Percentiles rank a stretch among this genome's conserved stretches.
Conservation (phyloP, 2,329 filamentous ascomycete species). For the Ascocoryne sarcoides region DNA sequence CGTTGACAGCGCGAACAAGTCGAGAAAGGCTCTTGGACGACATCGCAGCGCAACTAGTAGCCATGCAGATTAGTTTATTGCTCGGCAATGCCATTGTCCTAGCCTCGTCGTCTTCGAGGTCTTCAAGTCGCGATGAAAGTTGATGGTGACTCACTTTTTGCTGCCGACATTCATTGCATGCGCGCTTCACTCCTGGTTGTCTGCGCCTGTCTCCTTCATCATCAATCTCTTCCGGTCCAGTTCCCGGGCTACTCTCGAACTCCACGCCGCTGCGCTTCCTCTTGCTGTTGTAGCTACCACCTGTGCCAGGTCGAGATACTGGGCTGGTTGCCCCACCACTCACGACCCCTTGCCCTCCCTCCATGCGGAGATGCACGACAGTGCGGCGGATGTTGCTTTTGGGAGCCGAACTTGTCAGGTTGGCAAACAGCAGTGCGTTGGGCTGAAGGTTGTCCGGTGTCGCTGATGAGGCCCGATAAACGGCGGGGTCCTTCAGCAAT, state of each 20-base stretch:
- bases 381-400: slow-evolving; percentile 9
- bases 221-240: slow-evolving; percentile 44
- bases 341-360: slow-evolving; percentile 17
- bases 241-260: slow-evolving; percentile 54
- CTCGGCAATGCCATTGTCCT: not conserved
- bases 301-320: slow-evolving; percentile 23
- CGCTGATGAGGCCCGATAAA: slow-evolving; percentile 17
- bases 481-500: slow-evolving; percentile 7
- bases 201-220: slow-evolving; percentile 51
- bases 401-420: slow-evolving; percentile 3
- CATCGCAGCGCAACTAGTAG: slow-evolving; percentile 70
- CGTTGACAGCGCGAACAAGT: slow-evolving; percentile 71
- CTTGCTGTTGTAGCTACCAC: slow-evolving; percentile 33
- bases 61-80: slow-evolving; percentile 8
- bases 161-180: slow-evolving; percentile 78
- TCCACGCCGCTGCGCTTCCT: slow-evolving; percentile 48
- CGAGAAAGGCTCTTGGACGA: slow-evolving; percentile 70
- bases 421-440: slow-evolving; percentile 13
- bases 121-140: not conserved
- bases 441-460: slow-evolving; percentile 21
- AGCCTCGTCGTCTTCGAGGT: slow-evolving; percentile 5
- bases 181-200: slow-evolving; percentile 64
- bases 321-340: slow-evolving; percentile 24
- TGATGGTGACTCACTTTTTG: slow-evolving; percentile 58
- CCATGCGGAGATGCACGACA: slow-evolving; percentile 18